phyloP scores from a whole-genome alignment of 179 eudicot genomes.

The Patellifolia procumbens region DNA sequence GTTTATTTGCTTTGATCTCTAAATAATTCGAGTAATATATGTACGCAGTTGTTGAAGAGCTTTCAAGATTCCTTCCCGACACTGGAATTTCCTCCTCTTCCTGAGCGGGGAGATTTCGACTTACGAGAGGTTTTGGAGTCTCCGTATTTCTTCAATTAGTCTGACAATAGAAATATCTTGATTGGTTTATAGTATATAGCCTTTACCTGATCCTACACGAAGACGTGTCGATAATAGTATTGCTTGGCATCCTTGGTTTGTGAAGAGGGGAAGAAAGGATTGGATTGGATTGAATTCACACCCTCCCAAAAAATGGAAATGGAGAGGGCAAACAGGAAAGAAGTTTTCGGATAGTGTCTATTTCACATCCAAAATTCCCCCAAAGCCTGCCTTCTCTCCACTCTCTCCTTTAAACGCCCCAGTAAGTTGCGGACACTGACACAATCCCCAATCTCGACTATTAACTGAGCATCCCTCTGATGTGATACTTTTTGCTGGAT shows the following conservation, averaged over 20 bases:
- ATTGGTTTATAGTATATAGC: slow-evolving; percentile 15
- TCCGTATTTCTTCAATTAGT: slow-evolving; percentile 89
- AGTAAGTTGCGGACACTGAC: too few relatives aligned
- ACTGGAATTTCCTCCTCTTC: slow-evolving; percentile 80
- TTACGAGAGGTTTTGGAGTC: slow-evolving; percentile 76
- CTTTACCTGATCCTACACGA: slow-evolving; percentile 13
- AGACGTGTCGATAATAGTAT: background rate
- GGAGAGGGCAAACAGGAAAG: slow-evolving; percentile 9
- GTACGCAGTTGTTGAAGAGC: slow-evolving; percentile 67
- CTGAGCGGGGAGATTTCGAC: slow-evolving; percentile 94
- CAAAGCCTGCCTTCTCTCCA: too few relatives aligned
- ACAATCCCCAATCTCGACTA: too few relatives aligned
- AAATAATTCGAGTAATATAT: background rate
- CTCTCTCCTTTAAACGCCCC: too few relatives aligned
- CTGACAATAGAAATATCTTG: background rate
- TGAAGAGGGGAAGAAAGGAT: background rate
- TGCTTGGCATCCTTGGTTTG: background rate
- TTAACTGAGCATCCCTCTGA: background rate
- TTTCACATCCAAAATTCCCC: too few relatives aligned
- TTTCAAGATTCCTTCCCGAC: slow-evolving; percentile 71
- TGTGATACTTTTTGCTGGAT: background rate
- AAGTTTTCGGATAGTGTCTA: background rate
- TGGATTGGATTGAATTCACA: slow-evolving; percentile 15
- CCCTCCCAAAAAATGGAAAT: background rate
- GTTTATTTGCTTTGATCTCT: background rate